Conservation (phyloP, 2,329 filamentous ascomycete genomes). For the Ophiostoma tasmaniense region DNA sequence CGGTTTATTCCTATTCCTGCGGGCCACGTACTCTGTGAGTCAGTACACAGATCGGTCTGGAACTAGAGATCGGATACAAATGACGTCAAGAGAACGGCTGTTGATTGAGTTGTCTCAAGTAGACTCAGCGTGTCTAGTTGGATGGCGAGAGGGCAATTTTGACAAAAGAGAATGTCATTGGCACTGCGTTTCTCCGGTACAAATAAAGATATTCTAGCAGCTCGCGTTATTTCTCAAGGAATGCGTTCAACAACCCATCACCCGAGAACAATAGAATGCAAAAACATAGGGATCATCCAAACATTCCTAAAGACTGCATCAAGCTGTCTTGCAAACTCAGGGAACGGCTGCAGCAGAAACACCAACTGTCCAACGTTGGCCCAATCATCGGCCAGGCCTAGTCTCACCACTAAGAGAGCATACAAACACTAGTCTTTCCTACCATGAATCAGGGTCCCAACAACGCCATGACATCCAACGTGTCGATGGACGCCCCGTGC, state of each 20-base stretch:
- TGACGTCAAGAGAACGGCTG: neutral
- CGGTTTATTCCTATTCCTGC: neutral
- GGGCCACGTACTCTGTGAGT: neutral
- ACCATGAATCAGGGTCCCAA: neutral
- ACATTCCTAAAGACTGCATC: neutral
- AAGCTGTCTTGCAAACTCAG: neutral
- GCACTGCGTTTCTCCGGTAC: no score
- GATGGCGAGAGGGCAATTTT: no score
- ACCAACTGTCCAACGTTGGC: no score
- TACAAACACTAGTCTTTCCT: neutral
- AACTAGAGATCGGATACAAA: neutral
- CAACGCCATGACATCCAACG: neutral
- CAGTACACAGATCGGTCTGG: neutral
- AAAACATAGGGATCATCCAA: neutral
- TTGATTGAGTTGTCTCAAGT: neutral
- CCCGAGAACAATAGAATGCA: no score
- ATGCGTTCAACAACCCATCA: no score
- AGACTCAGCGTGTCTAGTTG: no score
- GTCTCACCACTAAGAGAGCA: no score
- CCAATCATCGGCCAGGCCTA: no score
- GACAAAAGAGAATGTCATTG: no score
- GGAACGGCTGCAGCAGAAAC: neutral
- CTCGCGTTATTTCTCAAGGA: no score
- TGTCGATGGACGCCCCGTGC: neutral
- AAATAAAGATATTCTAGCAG: no score